Evolutionary conservation across 441 rosid species (phyloP).

Genomic region (Viola pubescens): DNA sequence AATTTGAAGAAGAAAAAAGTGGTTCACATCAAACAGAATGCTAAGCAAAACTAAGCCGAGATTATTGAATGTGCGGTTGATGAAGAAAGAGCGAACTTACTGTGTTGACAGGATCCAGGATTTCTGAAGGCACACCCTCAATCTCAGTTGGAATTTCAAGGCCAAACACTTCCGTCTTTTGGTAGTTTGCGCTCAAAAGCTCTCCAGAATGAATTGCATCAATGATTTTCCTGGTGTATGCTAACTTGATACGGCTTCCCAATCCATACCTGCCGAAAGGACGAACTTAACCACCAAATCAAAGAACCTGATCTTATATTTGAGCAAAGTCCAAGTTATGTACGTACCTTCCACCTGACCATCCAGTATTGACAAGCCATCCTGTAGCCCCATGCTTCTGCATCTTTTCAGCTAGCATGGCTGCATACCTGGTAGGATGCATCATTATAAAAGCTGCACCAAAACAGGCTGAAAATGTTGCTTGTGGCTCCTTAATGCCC

Average conservation of each 20-base stretch:
- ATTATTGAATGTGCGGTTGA: background rate
- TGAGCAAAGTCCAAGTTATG: background rate
- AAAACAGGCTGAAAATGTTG: constrained; percentile 89
- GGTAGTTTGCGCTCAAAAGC: constrained; percentile 48
- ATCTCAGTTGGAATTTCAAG: constrained; percentile 66
- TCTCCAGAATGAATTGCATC: constrained; percentile 81
- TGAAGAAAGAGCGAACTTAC: constrained; percentile 29
- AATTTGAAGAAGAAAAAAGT: background rate
- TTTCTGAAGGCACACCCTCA: constrained; percentile 75
- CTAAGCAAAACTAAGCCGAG: too few species aligned
- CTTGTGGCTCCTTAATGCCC: constrained; percentile 74
- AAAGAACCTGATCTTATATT: background rate
- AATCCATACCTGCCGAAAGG: constrained; percentile 52
- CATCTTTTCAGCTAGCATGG: constrained; percentile 91
- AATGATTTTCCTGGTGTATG: constrained; percentile 66
- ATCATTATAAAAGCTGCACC: constrained; percentile 95
- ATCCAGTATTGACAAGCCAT: constrained; percentile 92
- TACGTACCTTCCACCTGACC: constrained; percentile 84
- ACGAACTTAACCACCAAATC: background rate
- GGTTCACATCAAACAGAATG: background rate
- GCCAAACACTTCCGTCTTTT: constrained; percentile 69
- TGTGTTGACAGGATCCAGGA: constrained; percentile 63
- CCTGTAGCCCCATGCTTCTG: constrained; percentile 80
- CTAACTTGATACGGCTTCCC: constrained; percentile 72
- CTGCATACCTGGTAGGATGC: constrained; percentile 89